phyloP scores from a whole-genome alignment of 140 eudicot species.

The Flaveria floridana region DNA sequence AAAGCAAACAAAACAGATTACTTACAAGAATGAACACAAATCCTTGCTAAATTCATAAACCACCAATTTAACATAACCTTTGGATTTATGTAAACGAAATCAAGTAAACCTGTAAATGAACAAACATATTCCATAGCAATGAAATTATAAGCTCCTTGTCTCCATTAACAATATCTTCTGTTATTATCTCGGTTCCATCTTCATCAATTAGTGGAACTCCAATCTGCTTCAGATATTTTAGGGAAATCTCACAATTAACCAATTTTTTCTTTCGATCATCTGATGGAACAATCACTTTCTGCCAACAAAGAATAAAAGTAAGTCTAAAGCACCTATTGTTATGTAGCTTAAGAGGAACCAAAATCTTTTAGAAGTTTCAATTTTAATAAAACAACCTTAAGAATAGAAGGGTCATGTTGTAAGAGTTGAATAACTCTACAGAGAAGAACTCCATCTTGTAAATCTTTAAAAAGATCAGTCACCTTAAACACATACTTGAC shows the following conservation, averaged over 20 bases:
- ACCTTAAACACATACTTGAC: conserved; percentile 67
- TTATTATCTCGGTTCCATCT: conserved; percentile 63
- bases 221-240: conserved; percentile 61
- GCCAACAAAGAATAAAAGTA: conserved; percentile 24
- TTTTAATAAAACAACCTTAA: conserved; percentile 47
- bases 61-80: conserved; percentile 15
- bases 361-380: not conserved
- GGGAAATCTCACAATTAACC: conserved; percentile 63
- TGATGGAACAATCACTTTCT: conserved; percentile 84
- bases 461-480: conserved; percentile 75
- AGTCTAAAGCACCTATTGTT: conserved; percentile 5
- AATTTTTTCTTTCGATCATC: conserved; percentile 71
- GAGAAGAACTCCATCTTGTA: conserved; percentile 78
- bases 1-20: conserved; percentile 12
- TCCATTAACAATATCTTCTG: conserved; percentile 74
- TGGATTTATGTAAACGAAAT: conserved; percentile 12
- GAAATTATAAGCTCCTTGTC: conserved; percentile 86
- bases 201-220: conserved; percentile 74
- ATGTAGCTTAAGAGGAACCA: not conserved
- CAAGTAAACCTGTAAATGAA: conserved; percentile 71
- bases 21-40: not conserved
- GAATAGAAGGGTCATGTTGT: conserved; percentile 70
- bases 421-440: conserved; percentile 86
- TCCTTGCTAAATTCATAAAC: not conserved
- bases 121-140: conserved; percentile 88